Evolutionary conservation across 2,329 filamentous ascomycete genomes (phyloP).

Genomic region (Ceratocystis smalleyi): DNA sequence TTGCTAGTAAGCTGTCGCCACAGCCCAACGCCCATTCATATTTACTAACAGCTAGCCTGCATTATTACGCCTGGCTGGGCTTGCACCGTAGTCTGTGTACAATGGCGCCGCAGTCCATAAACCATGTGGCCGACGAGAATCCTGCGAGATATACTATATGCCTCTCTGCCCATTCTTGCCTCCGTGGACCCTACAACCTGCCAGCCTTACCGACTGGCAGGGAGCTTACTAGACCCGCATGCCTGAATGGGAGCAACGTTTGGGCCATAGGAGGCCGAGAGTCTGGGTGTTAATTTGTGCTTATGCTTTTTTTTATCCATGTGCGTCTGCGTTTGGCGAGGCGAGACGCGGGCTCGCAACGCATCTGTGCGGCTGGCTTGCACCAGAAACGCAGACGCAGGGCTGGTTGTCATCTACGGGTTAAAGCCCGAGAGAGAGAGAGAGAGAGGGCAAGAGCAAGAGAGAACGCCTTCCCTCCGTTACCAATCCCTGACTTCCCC

Average conservation of each 20-base stretch:
- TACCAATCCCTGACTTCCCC: neutral
- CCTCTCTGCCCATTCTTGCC: neutral
- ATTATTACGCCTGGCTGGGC: neutral
- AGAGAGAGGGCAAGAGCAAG: no score
- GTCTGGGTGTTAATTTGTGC: no score
- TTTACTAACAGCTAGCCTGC: neutral
- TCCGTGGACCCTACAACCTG: neutral
- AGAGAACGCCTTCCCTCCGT: neutral
- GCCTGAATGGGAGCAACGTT: neutral
- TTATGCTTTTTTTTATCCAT: neutral
- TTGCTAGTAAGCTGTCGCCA: neutral
- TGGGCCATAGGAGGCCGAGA: neutral
- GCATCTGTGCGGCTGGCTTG: neutral
- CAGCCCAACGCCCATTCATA: neutral
- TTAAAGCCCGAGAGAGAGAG: neutral
- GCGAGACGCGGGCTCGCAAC: neutral
- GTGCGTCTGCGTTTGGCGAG: neutral
- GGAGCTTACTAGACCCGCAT: neutral
- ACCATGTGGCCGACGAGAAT: neutral
- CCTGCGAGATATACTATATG: neutral
- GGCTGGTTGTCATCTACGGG: neutral
- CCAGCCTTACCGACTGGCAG: neutral
- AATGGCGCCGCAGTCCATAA: neutral
- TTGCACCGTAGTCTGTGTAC: neutral
- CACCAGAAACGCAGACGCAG: neutral